Conservation (phyloP, 2,329 filamentous ascomycete genomes). For the Aspergillus neotritici region DNA sequence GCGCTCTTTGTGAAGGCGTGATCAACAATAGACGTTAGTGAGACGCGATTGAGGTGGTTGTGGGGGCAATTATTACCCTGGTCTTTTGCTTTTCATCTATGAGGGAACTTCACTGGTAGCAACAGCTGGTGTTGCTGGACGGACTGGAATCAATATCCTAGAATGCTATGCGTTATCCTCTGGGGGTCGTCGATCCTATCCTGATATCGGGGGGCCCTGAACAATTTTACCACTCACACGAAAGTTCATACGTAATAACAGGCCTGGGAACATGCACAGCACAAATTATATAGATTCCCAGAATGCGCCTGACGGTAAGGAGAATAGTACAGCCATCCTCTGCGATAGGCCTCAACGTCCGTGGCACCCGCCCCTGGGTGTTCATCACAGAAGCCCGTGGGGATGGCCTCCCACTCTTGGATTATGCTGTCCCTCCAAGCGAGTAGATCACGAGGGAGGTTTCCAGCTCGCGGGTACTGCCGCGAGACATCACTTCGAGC, state of each 20-base stretch:
- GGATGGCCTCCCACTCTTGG: constrained; percentile 58
- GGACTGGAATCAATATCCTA: not conserved
- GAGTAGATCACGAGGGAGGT: constrained; percentile 61
- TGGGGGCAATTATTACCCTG: too few species aligned
- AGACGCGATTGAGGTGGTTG: too few species aligned
- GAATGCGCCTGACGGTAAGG: constrained; percentile 65
- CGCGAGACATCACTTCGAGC: constrained; percentile 54
- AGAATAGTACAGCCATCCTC: constrained; percentile 76
- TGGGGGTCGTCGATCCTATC: not conserved
- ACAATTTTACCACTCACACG: too few species aligned
- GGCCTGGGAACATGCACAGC: constrained; percentile 45
- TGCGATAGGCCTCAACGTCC: constrained; percentile 61
- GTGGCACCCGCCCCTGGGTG: constrained; percentile 56
- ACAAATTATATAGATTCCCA: constrained; percentile 68
- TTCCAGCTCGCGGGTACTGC: constrained; percentile 57
- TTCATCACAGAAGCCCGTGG: constrained; percentile 54
- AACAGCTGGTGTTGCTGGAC: too few species aligned
- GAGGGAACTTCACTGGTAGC: too few species aligned
- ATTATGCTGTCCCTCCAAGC: constrained; percentile 64
- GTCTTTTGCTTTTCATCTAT: too few species aligned
- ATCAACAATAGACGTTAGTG: too few species aligned
- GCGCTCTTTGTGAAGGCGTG: too few species aligned
- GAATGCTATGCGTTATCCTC: not conserved
- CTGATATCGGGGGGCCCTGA: not conserved
- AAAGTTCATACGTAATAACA: constrained; percentile 3